Percentiles rank a stretch among this genome's conserved stretches.
Conservation (phyloP, 768 basidiomycete species). For the Xerocomellus amylosporus region DNA sequence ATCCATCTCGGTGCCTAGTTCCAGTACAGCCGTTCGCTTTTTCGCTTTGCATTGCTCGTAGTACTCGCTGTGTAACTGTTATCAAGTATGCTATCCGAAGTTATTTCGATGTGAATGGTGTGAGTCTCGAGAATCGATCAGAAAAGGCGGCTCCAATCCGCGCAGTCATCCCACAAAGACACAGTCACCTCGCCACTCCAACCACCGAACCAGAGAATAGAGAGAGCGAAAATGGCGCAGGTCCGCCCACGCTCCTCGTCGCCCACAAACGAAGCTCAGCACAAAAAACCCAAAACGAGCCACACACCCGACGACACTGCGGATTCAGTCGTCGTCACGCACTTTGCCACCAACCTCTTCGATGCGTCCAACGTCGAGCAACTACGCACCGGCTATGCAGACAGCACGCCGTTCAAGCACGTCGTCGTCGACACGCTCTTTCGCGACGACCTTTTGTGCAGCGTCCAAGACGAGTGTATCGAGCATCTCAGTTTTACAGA, state of each 20-base stretch:
- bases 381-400: constrained; percentile 54
- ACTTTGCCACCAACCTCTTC: constrained; percentile 47
- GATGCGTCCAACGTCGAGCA: constrained; percentile 52
- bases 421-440: constrained; percentile 78
- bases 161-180: neutral
- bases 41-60: too few species aligned
- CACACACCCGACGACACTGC: constrained; percentile 27
- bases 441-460: constrained; percentile 74
- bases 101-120: too few species aligned
- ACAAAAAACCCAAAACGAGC: constrained; percentile 39
- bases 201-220: neutral
- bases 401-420: constrained; percentile 76
- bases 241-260: constrained; percentile 48
- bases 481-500: constrained; percentile 77
- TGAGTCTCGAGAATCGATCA: neutral
- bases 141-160: neutral
- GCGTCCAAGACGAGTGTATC: constrained; percentile 83
- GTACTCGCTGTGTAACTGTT: too few species aligned
- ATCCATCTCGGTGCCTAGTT: too few species aligned
- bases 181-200: neutral
- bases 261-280: constrained; percentile 30
- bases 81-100: too few species aligned
- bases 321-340: constrained; percentile 15
- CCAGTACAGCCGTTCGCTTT: too few species aligned
- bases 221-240: constrained; percentile 38